These are phyloP conservation scores for Cadophora gregata DNA, from an alignment of 2,329 filamentous ascomycete species.

Conservation along the genomic window DNA sequence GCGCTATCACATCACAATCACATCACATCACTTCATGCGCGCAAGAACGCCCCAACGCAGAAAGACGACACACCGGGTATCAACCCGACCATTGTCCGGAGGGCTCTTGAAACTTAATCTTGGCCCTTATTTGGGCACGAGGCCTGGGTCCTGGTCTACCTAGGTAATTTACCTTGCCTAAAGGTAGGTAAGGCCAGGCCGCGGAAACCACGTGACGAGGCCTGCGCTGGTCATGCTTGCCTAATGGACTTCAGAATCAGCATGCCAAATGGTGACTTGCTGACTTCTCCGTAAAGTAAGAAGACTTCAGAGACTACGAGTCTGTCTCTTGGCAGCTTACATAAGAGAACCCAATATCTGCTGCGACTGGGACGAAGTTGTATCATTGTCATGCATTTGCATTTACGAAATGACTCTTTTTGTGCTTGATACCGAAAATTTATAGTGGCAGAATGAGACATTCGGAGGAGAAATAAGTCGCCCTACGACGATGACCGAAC, in stretches of 20 bases:
- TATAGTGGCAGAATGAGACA: neutral
- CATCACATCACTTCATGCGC: conserved; percentile 26
- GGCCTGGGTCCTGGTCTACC: too few species aligned
- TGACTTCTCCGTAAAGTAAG: too few species aligned
- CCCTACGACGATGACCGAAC: neutral
- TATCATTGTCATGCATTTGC: conserved; percentile 21
- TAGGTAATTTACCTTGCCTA: too few species aligned
- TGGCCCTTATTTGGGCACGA: neutral
- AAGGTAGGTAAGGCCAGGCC: too few species aligned
- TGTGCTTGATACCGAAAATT: conserved; percentile 26
- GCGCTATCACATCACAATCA: conserved; percentile 34
- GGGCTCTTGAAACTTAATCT: conserved; percentile 12
- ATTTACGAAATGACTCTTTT: conserved; percentile 10
- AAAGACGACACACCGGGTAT: conserved; percentile 16
- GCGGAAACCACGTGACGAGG: neutral
- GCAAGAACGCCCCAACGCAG: conserved; percentile 19
- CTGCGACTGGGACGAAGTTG: neutral
- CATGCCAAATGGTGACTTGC: too few species aligned
- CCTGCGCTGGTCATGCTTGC: too few species aligned
- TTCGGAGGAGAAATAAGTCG: neutral
- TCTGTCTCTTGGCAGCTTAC: neutral
- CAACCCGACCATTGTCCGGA: conserved; percentile 32
- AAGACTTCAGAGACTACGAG: neutral
- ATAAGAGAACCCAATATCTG: neutral
- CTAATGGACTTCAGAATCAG: too few species aligned